Base-by-base conservation (phyloP, 2,329 filamentous ascomycete species). In the Seiridium unicorne region DNA sequence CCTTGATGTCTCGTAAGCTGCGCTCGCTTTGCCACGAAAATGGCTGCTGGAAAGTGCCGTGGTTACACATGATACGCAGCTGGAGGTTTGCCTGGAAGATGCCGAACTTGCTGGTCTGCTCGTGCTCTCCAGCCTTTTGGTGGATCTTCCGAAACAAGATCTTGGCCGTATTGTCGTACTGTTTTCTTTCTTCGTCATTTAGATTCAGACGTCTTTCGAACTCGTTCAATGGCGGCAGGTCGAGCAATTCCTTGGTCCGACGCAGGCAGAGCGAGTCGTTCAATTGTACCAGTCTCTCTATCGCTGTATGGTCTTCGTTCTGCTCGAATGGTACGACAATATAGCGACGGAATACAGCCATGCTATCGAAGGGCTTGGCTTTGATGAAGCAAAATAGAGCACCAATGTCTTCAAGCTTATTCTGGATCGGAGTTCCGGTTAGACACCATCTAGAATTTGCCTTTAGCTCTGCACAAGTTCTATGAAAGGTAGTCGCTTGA, bases 371-470 rank as follows among this genome's bases (percentile, higher is more conserved):
- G 1, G 75, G 77, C 26, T 70, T 69, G 1, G 77, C 73, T 48
- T 73, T 69, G 31, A 85, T 66, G 62, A 85, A 85, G 1, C 76
- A 72, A 47, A 84, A 75, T 0, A 86, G 70, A 0, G 81, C 74
- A 0, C 79, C 82, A 3, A 85, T 74, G 54, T 86, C 83, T 5
- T 79, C 77, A 0, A 85, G 71, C 2, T 70, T 72, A 62, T 85
- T 85, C 60, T 85, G 83, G 32, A 85, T 79, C 0, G 82, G 83
- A 0, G 82, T 84, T 1, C 81, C 82, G 0, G 80, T 81, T 1
- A 84, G 71, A 62, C 81, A 84, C 82, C 83, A 86, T 7, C 83
- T 74, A 0, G 74, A 77, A 2, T 72, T 70, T 0, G 82, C 77
- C 1, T 66, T 59, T 0, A 86, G 70, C 0, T 74, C 70, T 31